A percentile compares a stretch with the other conserved stretches of the same genome.
Conservation (phyloP, 169 alveolate species). For the Babesia bigemina region DNA sequence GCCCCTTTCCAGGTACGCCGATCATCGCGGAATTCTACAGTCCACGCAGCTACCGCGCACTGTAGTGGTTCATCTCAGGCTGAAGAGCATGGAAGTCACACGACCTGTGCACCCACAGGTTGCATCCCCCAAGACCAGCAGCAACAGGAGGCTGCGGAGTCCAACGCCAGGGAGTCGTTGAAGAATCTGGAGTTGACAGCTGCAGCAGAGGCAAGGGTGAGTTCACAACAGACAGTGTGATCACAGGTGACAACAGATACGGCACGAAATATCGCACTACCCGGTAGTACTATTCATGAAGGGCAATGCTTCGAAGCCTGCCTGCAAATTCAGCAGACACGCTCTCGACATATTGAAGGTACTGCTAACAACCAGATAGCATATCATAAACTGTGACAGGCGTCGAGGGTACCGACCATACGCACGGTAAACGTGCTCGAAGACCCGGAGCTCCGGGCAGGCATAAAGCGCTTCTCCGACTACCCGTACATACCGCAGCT, state of each 20-base stretch:
- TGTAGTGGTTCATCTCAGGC: background rate
- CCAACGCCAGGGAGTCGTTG: background rate
- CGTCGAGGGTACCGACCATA: slow-evolving; percentile 71
- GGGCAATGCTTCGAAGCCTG: slow-evolving; percentile 82
- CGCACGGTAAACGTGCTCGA: slow-evolving; percentile 84
- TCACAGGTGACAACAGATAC: slow-evolving; percentile 16
- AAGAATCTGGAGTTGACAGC: slow-evolving; percentile 28
- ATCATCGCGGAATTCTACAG: too few relatives aligned
- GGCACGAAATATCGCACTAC: slow-evolving; percentile 66
- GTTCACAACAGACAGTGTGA: too few relatives aligned
- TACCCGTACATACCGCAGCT: slow-evolving; percentile 92
- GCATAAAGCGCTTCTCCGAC: slow-evolving; percentile 84
- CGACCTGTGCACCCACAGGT: background rate
- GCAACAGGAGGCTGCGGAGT: background rate
- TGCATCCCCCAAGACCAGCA: background rate
- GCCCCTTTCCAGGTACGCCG: too few relatives aligned
- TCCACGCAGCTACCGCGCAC: background rate
- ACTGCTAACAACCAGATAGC: background rate
- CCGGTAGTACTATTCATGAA: slow-evolving; percentile 80
- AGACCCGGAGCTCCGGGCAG: slow-evolving; percentile 80
- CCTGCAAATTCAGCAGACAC: slow-evolving; percentile 78
- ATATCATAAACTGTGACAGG: slow-evolving; percentile 2
- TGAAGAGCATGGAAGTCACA: background rate
- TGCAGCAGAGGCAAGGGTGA: slow-evolving; percentile 48
- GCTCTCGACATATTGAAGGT: slow-evolving; percentile 79